Evolutionary conservation across 2,329 filamentous ascomycete genomes (phyloP), one percentile per base, ranked within the genome.

Genomic region (Stylonectria norvegica): DNA sequence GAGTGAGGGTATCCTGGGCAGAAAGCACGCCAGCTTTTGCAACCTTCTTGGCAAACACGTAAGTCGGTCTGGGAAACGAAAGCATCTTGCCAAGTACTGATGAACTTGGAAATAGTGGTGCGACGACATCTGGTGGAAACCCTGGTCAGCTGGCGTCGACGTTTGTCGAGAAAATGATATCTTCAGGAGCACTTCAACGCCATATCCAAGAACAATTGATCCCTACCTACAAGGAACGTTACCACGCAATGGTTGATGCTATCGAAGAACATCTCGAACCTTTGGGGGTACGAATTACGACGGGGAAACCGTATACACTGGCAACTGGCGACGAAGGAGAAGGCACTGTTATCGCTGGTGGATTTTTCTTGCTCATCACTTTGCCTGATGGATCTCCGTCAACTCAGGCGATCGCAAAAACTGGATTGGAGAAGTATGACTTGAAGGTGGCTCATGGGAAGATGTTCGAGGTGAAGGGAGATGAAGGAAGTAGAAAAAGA

Each of bases 1-100:
- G 83, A 0, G 61, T 76, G 23, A 67, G 83, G 5, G 77, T 76
- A 1, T 80, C 20, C 45, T 16, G 37, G 50, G 31, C 41, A 53
- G 43, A 47, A 17, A 36, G 22, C 2, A 34, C 36, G 5, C 32
- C 40, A 4, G 27, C 43, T 10, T 45, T 48, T 15, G 14, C 32
- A 5, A 28, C 30, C 5, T 39, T 33, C 19, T 28, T 39, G 5
- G 37, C 30, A 27, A 39, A 34, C 2, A 39, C 37, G 37, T 34
- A 34, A 34, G 37, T 34, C 10, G n/a, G n/a, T n/a, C n/a, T n/a
- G n/a, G 4, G 12, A 12, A 12, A 4, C 15, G 9, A 7, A 10
- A 4, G 8, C n/a, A n/a, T n/a, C 4, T 19, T 15, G 20, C 4
- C n/a, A 17, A 7, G 14, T n/a, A 32, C 23, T 28, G 10, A 42